These are phyloP conservation scores for Malania oleifera DNA, from an alignment of 164 flowering plant genomes.

Conservation along the genomic window DNA sequence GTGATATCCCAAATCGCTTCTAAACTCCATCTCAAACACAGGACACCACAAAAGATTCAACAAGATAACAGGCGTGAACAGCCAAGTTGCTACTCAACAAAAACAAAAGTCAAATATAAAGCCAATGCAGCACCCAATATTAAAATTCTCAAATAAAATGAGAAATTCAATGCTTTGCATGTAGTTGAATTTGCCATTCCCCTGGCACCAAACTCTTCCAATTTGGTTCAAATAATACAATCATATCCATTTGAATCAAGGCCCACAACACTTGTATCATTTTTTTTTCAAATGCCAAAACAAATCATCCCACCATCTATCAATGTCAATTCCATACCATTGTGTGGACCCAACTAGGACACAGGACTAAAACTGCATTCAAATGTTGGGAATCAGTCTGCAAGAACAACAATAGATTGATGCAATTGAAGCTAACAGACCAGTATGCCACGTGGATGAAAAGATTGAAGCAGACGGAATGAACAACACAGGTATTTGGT, in stretches of 20 bases:
- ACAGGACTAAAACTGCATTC: too few relatives aligned
- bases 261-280: background rate
- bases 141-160: background rate
- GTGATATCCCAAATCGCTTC: background rate
- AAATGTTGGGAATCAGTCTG: too few relatives aligned
- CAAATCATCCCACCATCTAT: background rate
- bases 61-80: background rate
- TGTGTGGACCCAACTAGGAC: too few relatives aligned
- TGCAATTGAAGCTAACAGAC: too few relatives aligned
- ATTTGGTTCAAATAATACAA: background rate
- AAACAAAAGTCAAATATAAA: background rate
- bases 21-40: background rate
- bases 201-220: background rate
- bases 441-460: too few relatives aligned
- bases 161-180: background rate
- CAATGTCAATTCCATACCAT: background rate
- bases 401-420: too few relatives aligned
- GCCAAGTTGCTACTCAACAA: background rate
- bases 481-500: background rate
- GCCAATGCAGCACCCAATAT: slow-evolving; percentile 2
- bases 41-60: background rate
- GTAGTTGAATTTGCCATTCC: background rate
- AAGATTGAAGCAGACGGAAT: background rate
- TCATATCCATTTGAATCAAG: too few relatives aligned
- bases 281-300: background rate